Conservation (phyloP, 1,284 basidiomycete species). For the Leccinum insolens region DNA sequence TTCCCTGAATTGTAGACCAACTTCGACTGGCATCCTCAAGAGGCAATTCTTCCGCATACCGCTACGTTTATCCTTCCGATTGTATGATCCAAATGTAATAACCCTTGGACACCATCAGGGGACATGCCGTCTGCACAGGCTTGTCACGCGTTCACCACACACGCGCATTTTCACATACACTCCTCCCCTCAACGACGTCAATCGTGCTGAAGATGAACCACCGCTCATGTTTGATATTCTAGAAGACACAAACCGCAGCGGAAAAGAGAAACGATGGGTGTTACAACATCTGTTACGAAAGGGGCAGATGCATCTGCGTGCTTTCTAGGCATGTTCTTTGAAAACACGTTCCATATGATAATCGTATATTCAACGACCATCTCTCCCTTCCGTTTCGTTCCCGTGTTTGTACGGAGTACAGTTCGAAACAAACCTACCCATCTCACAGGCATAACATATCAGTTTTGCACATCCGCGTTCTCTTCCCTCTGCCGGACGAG, state of each 20-base stretch:
- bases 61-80: not conserved
- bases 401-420: not conserved
- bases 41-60: not conserved
- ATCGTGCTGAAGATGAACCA: not conserved
- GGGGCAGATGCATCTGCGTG: not conserved
- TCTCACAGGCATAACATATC: not conserved
- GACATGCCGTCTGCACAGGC: too few species aligned
- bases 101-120: too few species aligned
- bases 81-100: not conserved
- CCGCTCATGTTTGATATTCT: not conserved
- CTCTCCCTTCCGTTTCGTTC: not conserved
- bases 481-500: too few species aligned
- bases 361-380: too few species aligned
- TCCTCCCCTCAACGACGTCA: not conserved
- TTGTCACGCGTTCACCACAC: not conserved
- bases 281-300: not conserved
- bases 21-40: not conserved
- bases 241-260: too few species aligned
- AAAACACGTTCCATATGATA: not conserved
- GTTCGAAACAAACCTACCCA: not conserved
- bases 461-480: too few species aligned
- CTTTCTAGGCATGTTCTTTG: not conserved
- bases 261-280: too few species aligned
- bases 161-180: not conserved
- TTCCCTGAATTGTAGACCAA: not conserved